A percentile compares a stretch with the other conserved stretches of the same genome.
These are phyloP conservation scores for Cordyceps cicadae DNA, from an alignment of 2,329 filamentous ascomycete genomes.

Conservation along the genomic window DNA sequence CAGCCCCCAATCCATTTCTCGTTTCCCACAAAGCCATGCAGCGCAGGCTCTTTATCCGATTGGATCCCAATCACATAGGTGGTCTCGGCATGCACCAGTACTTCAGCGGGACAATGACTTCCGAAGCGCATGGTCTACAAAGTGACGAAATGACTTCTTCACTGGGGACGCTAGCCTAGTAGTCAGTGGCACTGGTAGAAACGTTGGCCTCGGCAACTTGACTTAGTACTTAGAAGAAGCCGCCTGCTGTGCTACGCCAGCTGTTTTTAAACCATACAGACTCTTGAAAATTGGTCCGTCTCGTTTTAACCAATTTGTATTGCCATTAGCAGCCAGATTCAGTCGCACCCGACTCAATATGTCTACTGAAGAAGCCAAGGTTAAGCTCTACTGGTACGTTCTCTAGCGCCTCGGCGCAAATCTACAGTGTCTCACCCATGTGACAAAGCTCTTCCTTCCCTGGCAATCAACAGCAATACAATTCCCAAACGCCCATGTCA, in stretches of 20 bases:
- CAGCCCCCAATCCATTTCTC: no score
- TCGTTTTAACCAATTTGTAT: neutral
- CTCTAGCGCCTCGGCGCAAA: neutral
- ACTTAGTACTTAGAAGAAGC: no score
- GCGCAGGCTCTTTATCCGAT: neutral
- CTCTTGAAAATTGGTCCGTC: neutral
- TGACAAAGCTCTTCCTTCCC: neutral
- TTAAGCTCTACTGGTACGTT: constrained; percentile 56
- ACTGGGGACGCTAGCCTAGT: neutral
- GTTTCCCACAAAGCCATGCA: neutral
- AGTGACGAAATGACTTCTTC: constrained; percentile 2
- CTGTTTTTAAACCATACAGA: neutral
- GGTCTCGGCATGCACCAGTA: neutral
- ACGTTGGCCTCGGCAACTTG: neutral
- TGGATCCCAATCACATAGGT: neutral
- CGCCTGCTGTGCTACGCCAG: neutral
- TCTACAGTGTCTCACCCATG: neutral
- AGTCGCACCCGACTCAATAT: neutral
- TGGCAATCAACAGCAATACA: neutral
- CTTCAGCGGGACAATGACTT: neutral
- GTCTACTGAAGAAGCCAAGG: constrained; percentile 34
- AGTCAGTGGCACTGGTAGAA: neutral
- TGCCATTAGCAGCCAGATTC: neutral
- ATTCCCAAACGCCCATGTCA: neutral
- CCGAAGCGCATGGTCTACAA: neutral